These are phyloP conservation scores for Alternaria novae-zelandiae DNA, from an alignment of 2,329 filamentous ascomycete species.

Conservation along the genomic window DNA sequence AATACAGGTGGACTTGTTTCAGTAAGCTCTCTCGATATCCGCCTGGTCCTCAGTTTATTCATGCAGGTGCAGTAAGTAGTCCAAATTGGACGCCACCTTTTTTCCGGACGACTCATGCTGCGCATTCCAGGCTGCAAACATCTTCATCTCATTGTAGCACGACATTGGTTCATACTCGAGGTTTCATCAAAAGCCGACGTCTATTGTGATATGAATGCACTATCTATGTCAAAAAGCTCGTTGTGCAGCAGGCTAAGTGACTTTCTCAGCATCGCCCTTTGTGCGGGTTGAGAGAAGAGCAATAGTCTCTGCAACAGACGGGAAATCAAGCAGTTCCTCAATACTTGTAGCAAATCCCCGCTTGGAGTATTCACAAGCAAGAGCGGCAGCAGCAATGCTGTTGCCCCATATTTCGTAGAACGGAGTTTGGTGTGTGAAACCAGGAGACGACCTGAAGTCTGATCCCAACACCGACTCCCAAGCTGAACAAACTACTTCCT, in stretches of 20 bases:
- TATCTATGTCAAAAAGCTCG: neutral
- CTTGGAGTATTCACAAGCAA: neutral
- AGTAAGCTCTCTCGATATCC: neutral
- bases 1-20: neutral
- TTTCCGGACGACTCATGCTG: neutral
- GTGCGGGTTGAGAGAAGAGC: neutral
- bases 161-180: neutral
- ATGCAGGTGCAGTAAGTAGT: neutral
- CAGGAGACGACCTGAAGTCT: slow-evolving; percentile 2
- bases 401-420: slow-evolving; percentile 8
- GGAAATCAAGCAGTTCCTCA: neutral
- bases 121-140: neutral
- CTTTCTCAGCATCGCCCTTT: neutral
- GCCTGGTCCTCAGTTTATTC: neutral
- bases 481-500: neutral
- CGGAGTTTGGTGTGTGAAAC: neutral
- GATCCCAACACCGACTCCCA: slow-evolving; percentile 4
- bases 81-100: neutral
- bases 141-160: neutral
- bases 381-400: neutral
- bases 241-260: neutral
- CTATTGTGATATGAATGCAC: neutral
- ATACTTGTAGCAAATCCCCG: neutral
- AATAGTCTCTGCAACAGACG: neutral
- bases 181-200: neutral